Evolutionary conservation across 192 early-diverging fungal genomes (phyloP).

Genomic region (Mortierella hygrophila): DNA sequence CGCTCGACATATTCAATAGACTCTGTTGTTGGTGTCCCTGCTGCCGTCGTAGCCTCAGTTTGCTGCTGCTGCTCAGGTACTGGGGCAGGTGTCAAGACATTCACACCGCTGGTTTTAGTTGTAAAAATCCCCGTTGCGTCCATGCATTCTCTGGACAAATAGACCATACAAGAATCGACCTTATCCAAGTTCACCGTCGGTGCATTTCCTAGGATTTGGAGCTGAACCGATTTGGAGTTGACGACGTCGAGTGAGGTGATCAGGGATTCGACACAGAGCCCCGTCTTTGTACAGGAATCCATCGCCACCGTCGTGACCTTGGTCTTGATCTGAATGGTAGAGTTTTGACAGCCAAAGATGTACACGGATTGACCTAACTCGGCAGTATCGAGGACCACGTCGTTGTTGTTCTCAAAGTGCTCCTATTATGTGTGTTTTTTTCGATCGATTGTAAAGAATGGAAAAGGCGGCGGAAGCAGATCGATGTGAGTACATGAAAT

Average conservation of each 20-base stretch:
- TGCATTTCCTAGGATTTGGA: constrained; percentile 85
- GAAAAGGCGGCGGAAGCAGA: neutral
- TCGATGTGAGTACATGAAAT: neutral
- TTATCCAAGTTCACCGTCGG: constrained; percentile 94
- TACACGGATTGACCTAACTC: constrained; percentile 91
- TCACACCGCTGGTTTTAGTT: constrained; percentile 92
- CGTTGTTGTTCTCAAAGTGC: constrained; percentile 80
- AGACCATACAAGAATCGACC: constrained; percentile 92
- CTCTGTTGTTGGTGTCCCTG: constrained; percentile 68
- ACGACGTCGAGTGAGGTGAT: constrained; percentile 90
- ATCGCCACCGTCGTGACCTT: constrained; percentile 93
- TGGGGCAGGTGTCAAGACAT: constrained; percentile 76
- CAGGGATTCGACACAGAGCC: constrained; percentile 84
- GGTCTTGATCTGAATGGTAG: constrained; percentile 89
- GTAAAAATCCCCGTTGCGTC: constrained; percentile 86
- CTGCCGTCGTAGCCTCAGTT: neutral
- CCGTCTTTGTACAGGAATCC: constrained; percentile 91
- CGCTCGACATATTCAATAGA: constrained; percentile 81
- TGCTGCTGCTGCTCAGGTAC: neutral
- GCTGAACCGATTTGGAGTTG: constrained; percentile 89
- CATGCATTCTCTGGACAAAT: constrained; percentile 81
- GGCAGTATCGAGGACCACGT: constrained; percentile 83
- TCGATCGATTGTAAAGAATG: neutral
- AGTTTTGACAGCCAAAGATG: constrained; percentile 93
- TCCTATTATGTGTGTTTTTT: constrained; percentile 61